These are phyloP conservation scores for Salix brachista DNA, from an alignment of 345 rosid genomes.

Conservation along the genomic window DNA sequence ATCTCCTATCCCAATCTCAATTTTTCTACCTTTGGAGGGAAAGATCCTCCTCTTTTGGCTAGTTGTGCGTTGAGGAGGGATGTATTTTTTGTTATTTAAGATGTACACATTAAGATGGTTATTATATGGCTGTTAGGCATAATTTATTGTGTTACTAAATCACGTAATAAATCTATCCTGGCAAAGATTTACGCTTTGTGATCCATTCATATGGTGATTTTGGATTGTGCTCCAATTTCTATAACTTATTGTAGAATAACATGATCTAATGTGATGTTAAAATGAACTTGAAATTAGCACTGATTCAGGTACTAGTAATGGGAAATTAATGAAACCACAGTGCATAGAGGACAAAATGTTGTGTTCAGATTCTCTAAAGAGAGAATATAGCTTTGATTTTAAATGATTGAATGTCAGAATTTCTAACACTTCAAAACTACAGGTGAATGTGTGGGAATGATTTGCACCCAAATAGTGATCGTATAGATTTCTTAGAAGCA, in stretches of 20 bases:
- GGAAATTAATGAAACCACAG: background rate
- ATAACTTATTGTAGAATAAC: background rate
- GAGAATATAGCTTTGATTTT: background rate
- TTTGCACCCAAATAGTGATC: background rate
- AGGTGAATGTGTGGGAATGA: background rate
- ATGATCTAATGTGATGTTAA: background rate
- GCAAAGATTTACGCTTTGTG: background rate
- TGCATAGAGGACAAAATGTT: background rate
- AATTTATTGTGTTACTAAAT: background rate
- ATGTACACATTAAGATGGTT: background rate
- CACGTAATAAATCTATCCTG: background rate
- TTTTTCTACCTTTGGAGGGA: background rate
- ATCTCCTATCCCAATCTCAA: background rate
- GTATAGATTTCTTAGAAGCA: background rate
- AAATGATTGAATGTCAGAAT: background rate
- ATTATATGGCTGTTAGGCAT: background rate
- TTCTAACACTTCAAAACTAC: background rate
- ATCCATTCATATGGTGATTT: background rate
- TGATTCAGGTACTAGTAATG: background rate
- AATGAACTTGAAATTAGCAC: background rate
- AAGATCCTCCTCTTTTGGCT: background rate
- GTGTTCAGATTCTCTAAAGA: background rate
- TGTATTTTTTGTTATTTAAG: background rate
- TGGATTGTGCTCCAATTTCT: background rate
- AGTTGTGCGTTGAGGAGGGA: background rate